Percentiles rank a stretch among this genome's conserved stretches.
Conservation (phyloP, 192 early-diverging fungal genomes). For the Lobosporangium transversale region DNA sequence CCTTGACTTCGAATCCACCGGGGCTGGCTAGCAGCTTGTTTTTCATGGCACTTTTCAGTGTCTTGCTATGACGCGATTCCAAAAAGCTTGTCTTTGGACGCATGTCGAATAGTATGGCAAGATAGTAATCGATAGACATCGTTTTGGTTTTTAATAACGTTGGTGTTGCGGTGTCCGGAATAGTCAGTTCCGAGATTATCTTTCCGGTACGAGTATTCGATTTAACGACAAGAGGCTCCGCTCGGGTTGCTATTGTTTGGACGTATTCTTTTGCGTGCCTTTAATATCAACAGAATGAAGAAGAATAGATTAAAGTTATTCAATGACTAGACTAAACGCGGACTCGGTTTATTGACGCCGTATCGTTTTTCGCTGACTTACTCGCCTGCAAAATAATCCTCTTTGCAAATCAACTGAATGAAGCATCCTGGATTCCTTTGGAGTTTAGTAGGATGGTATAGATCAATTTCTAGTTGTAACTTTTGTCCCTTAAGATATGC, state of each 20-base stretch:
- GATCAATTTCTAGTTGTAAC: constrained; percentile 18
- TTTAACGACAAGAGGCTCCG: constrained; percentile 9
- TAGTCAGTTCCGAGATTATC: constrained; percentile 11
- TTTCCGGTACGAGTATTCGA: constrained; percentile 16
- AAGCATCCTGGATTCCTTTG: constrained; percentile 20
- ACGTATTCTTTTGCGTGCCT: constrained; percentile 36
- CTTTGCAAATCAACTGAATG: constrained; percentile 18
- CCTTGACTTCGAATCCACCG: constrained; percentile 21
- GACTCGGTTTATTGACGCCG: too few relatives aligned
- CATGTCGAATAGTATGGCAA: constrained; percentile 37
- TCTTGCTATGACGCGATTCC: constrained; percentile 4
- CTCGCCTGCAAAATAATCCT: constrained; percentile 31
- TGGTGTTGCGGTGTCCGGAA: constrained; percentile 21
- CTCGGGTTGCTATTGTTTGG: not conserved
- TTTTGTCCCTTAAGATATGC: constrained; percentile 17
- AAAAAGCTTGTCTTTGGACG: constrained; percentile 17
- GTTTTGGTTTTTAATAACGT: constrained; percentile 19
- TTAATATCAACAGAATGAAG: not conserved
- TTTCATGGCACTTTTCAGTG: constrained; percentile 4
- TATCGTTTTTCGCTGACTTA: too few relatives aligned
- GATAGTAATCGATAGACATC: constrained; percentile 28
- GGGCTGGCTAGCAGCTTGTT: constrained; percentile 19
- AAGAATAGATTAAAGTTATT: not conserved
- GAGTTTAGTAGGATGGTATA: constrained; percentile 22
- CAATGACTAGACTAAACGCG: not conserved